Evolutionary conservation across 352 stramenopile species (phyloP), one percentile per base, ranked within the genome.

Genomic region (Pythium pyrilobum): DNA sequence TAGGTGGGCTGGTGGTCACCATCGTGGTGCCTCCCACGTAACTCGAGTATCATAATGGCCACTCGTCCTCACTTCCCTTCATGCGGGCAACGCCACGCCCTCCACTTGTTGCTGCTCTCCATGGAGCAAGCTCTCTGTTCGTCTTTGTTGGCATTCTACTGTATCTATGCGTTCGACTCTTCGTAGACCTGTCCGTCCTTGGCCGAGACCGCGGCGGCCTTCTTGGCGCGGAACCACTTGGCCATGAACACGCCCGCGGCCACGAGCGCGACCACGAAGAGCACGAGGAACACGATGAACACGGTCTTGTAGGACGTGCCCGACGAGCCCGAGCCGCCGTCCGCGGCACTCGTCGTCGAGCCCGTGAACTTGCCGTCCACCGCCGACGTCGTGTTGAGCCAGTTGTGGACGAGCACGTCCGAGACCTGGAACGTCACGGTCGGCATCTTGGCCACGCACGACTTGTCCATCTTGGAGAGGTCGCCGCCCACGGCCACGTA

Each of bases 201-300:
- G n/a, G n/a, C n/a, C n/a, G n/a, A n/a, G n/a, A n/a, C 9, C 20
- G n/a, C n/a, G n/a, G 8, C 25, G 27, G 21, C 16, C 20, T 59
- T 57, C 45, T 63, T 72, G 12, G 27, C 34, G 5, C 62, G 57
- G 40, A 67, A 47, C 28, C 56, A 77, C 37, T 62, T 63, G 56
- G 62, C 59, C 13, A 57, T 44, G 21, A 81, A 72, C 38, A 61
- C 57, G 16, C 1, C 40, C n/a, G 63, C 68, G 13, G 66, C 25
- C 3, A 54, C 21, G 16, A 69, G 34, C 13, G 59, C 47, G 8
- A 69, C 12, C 2, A 74, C 31, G 18, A 81, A 81, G 16, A 81
- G 60, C 25, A 68, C 57, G 11, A 70, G 43, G 51, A 81, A 75
- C 21, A 75, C 63, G 57, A 81, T 69, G 50, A 81, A 81, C 13